Evolutionary conservation across 495 filamentous ascomycete species (phyloP).

Genomic region (Trichodelitschia bisporula): DNA sequence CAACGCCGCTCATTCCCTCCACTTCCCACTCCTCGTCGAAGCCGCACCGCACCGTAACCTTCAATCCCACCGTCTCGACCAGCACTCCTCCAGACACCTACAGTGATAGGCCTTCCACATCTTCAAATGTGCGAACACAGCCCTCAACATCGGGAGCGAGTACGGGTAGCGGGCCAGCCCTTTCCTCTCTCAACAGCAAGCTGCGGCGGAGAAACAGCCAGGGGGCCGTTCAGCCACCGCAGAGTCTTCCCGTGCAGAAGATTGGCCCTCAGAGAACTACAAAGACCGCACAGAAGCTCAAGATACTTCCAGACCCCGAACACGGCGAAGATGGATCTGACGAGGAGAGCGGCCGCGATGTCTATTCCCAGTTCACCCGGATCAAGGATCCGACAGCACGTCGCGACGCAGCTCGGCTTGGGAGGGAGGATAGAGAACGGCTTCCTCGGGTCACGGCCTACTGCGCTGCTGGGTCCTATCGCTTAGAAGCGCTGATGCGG

Average conservation of each 20-base stretch:
- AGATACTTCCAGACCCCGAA: conserved; percentile 76
- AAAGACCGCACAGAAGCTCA: conserved; percentile 87
- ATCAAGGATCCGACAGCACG: conserved; percentile 92
- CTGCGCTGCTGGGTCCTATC: conserved; percentile 76
- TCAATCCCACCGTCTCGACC: conserved; percentile 40
- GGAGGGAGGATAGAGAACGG: conserved; percentile 73
- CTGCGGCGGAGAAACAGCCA: conserved; percentile 67
- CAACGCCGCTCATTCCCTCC: conserved; percentile 8
- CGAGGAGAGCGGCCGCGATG: conserved; percentile 80
- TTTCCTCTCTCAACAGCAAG: conserved; percentile 67
- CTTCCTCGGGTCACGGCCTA: conserved; percentile 88
- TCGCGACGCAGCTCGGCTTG: conserved; percentile 74
- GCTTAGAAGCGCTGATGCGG: conserved; percentile 63
- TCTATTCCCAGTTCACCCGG: conserved; percentile 82
- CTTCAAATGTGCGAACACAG: background rate
- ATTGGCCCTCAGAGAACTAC: conserved; percentile 88
- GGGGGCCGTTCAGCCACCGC: conserved; percentile 29
- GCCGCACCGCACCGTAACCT: conserved; percentile 35
- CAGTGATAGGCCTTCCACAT: conserved; percentile 13
- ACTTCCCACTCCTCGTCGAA: conserved; percentile 5
- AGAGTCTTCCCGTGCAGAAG: conserved; percentile 30
- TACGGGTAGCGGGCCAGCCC: conserved; percentile 34
- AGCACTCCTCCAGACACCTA: conserved; percentile 20
- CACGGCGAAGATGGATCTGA: conserved; percentile 40
- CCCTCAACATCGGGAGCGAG: background rate